Evolutionary conservation across 2,329 filamentous ascomycete species (phyloP), one percentile per base, ranked within the genome.

Genomic region (Aspergillus brasiliensis): DNA sequence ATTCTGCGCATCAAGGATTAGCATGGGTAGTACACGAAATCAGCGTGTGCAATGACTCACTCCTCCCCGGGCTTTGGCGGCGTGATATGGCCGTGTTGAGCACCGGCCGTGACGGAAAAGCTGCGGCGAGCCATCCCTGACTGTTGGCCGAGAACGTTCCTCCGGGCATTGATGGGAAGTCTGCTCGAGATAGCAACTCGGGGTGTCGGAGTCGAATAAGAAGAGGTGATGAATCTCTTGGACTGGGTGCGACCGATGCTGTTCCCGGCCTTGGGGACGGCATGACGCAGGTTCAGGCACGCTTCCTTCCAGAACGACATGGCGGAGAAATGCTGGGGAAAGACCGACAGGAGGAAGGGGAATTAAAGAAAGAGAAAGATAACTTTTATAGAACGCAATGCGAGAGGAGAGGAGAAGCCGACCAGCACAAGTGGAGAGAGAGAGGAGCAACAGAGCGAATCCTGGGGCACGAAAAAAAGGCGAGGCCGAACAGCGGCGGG

Each of bases 61-160:
- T 97, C 95, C 83, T 98, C 91, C 51, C 95, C 95, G 0, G 91
- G 86, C 78, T 93, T 94, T 2, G 95, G 94, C 28, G 90, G 85
- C 58, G 88, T 86, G 68, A 97, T 79, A 75, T 98, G 91, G 49
- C 90, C 92, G 76, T 99, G 95, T 52, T 76, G 79, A 56, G 79
- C 76, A 58, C 80, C 71, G 10, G 84, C 72, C 4, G 88, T 88
- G 10, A 84, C 85, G 44, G 89, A 90, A 75, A 97, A 95, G 56
- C 74, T 76, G 71, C 88, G 72, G 51, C 71, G 70, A 56, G 65
- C 63, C 57, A 66, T 67, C 57, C 65, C 67, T 37, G 62, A 56
- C 44, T 49, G 52, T 17, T 59, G 55, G 40, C 60, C 11, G 15
- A 61, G 49, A 13, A 60, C 34, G 27, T 56, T 62, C 51, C 61